Conservation (phyloP, 352 stramenopile species). For the Pseudoperonospora humuli region DNA sequence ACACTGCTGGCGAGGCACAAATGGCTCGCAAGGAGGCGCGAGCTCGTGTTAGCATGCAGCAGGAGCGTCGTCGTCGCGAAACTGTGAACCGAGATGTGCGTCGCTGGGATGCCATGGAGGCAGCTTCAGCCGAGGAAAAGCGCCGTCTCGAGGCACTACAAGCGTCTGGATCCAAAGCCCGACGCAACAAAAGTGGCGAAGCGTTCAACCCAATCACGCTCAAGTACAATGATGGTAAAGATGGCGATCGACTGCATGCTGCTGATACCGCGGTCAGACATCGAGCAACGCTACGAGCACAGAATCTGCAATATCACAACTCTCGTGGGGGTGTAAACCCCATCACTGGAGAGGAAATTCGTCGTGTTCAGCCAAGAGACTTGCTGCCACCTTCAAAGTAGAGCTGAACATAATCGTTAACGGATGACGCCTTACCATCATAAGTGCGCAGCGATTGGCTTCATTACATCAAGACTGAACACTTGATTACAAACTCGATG, state of each 20-base stretch:
- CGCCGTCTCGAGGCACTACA: no score
- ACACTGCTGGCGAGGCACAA: no score
- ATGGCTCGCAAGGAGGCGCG: no score
- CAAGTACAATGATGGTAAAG: no score
- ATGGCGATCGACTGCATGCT: no score
- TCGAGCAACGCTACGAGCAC: constrained; percentile 60
- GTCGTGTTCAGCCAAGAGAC: neutral
- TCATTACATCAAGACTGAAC: neutral
- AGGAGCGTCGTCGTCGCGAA: no score
- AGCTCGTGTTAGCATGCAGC: no score
- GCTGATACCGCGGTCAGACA: constrained; percentile 67
- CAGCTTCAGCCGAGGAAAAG: no score
- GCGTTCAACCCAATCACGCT: constrained; percentile 4
- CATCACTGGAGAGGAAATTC: constrained; percentile 59
- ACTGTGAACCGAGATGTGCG: no score
- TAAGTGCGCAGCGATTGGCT: neutral
- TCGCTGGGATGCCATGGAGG: no score
- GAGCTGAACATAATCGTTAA: neutral
- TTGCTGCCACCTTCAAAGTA: no score
- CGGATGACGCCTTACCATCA: neutral
- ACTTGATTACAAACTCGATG: neutral
- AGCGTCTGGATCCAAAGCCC: no score
- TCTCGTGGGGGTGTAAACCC: constrained; percentile 78
- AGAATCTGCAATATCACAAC: constrained; percentile 80
- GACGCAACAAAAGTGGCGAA: neutral